Evolutionary conservation across 2,329 filamentous ascomycete genomes (phyloP).

Genomic region (Diplodia corticola): DNA sequence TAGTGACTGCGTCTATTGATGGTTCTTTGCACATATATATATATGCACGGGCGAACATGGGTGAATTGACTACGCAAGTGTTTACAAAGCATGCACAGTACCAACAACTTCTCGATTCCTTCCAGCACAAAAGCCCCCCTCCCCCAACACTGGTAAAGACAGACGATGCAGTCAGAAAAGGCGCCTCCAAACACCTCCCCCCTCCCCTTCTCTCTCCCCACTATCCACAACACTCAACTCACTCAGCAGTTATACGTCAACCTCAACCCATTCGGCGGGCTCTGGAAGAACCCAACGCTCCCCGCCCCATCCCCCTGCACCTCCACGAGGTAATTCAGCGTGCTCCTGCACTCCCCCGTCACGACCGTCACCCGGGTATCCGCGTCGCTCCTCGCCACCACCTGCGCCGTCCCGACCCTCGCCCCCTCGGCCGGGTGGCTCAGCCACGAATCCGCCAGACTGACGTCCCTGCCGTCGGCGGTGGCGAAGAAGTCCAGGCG

Average conservation of each 20-base stretch:
- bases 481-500: conserved; percentile 28
- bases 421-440: not conserved
- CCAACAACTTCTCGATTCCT: no score
- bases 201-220: no score
- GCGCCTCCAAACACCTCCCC: not conserved
- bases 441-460: not conserved
- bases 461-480: conserved; percentile 17
- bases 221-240: no score
- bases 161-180: not conserved
- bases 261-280: not conserved
- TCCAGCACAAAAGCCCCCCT: no score
- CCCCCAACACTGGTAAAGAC: not conserved
- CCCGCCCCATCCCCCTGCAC: not conserved
- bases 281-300: not conserved
- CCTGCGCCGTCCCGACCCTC: conserved; percentile 5
- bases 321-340: not conserved
- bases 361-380: not conserved
- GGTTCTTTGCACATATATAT: not conserved
- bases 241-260: not conserved
- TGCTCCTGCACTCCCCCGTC: not conserved
- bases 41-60: no score
- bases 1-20: not conserved
- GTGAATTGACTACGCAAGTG: no score
- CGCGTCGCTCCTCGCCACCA: not conserved
- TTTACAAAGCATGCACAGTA: no score